These are phyloP conservation scores for Lentinula novae-zelandiae DNA, from an alignment of 1,284 basidiomycete species.

Conservation along the genomic window DNA sequence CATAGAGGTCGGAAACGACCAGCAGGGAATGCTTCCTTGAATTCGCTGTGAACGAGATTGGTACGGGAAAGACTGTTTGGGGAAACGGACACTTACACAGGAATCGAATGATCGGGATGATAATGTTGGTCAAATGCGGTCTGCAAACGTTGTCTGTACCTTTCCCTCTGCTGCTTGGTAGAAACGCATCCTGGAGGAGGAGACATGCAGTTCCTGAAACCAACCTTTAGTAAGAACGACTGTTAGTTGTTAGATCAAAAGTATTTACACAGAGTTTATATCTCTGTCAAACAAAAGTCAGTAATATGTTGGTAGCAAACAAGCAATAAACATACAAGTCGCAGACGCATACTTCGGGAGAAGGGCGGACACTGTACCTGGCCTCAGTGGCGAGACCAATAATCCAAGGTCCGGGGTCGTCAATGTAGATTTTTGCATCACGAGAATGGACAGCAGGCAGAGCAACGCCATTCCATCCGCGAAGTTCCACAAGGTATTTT, in stretches of 20 bases:
- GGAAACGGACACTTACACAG: constrained; percentile 45
- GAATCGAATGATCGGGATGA: constrained; percentile 78
- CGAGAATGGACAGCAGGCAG: constrained; percentile 85
- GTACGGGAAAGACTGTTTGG: neutral
- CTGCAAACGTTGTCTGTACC: constrained; percentile 73
- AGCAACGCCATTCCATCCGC: constrained; percentile 91
- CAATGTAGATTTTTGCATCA: constrained; percentile 87
- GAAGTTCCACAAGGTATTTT: constrained; percentile 89
- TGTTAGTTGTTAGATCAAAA: neutral
- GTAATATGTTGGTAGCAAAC: neutral
- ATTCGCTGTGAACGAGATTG: constrained; percentile 55
- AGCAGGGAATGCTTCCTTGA: constrained; percentile 93
- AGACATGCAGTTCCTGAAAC: constrained; percentile 61
- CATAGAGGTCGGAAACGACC: constrained; percentile 82
- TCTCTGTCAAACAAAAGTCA: constrained; percentile 47
- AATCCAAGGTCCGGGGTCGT: constrained; percentile 90
- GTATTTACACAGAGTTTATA: constrained; percentile 76
- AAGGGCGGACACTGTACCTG: constrained; percentile 71
- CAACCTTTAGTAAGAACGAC: constrained; percentile 16
- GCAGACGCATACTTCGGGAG: constrained; percentile 84
- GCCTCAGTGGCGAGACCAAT: constrained; percentile 88
- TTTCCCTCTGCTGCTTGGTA: constrained; percentile 79
- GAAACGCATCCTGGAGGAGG: constrained; percentile 83
- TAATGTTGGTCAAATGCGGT: constrained; percentile 80
- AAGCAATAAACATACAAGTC: constrained; percentile 66